A percentile compares a stretch with the other conserved stretches of the same genome.
phyloP scores from a whole-genome alignment of 441 rosid species.

The Euphorbia schlechtendalii region DNA sequence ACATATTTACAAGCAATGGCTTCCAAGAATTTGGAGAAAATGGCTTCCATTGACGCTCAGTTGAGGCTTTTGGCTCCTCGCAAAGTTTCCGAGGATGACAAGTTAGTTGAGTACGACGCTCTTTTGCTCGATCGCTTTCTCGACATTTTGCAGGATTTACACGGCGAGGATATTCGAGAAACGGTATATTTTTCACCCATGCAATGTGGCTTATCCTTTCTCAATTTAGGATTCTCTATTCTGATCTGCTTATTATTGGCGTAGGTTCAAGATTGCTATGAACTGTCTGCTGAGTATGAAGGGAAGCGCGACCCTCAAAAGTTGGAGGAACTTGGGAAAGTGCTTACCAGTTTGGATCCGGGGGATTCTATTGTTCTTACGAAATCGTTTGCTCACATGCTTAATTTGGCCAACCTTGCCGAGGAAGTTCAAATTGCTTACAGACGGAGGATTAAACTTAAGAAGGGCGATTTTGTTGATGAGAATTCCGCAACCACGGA shows the following conservation, averaged over 20 bases:
- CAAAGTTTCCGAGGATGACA: conserved; percentile 93
- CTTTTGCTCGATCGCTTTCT: conserved; percentile 83
- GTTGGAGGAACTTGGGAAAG: conserved; percentile 79
- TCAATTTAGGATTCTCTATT: too few species aligned
- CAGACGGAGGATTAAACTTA: conserved; percentile 66
- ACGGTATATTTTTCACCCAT: too few species aligned
- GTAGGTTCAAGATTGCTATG: conserved; percentile 91
- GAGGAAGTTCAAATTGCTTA: conserved; percentile 74
- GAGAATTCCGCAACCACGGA: conserved; percentile 87
- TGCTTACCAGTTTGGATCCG: conserved; percentile 79
- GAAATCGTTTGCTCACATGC: conserved; percentile 89
- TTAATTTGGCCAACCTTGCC: conserved; percentile 87
- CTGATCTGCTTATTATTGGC: not conserved
- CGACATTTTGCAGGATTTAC: conserved; percentile 87
- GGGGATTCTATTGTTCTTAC: conserved; percentile 90
- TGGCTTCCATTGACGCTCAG: conserved; percentile 94
- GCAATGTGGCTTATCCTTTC: too few species aligned
- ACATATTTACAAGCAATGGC: conserved; percentile 35
- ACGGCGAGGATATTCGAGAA: conserved; percentile 90
- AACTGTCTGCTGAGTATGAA: conserved; percentile 87
- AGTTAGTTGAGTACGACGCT: conserved; percentile 93
- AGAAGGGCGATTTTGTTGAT: conserved; percentile 82
- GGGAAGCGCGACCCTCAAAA: conserved; percentile 67
- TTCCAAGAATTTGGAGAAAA: conserved; percentile 66
- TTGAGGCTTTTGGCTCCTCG: conserved; percentile 74